Base-by-base conservation (phyloP, 176 grass and related monocot genomes). In the Oryza meyeriana region DNA sequence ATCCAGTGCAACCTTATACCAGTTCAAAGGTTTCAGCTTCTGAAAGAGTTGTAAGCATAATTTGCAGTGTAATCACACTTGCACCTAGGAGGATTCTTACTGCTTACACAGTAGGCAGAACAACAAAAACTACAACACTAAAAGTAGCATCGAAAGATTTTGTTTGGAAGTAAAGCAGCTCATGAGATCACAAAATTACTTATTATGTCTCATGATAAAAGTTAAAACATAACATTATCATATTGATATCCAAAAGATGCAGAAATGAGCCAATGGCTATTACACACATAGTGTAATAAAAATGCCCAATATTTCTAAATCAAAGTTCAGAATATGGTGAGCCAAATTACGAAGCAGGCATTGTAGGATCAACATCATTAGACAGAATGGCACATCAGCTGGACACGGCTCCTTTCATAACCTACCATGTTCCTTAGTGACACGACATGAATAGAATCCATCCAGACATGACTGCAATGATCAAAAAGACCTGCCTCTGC, bases 391-490 rank as follows among this genome's bases (percentile, higher is more conserved):
- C 24, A 71, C 25, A 26, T 45, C 59, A 35, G 16, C 50, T 11
- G 29, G 58, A 61, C 17, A 50, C 13, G 47, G 16, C 42, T 63
- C 52, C 20, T 74, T 82, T 34, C 44, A 26, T 44, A 82, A 72
- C 6, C 26, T 82, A 18, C 38, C 35, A 27, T 82, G 79, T 40
- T 62, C 79, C 27, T 32, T 6, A 44, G 45, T 16, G 35, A 62
- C 52, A 61, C 50, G 67, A 42, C 24, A 72, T 81, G 66, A 25
- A 58, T 58, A 69, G 35, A 45, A 79, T 24, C 62, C 26, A 72
- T 61, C 35, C 68, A 72, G 70, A 40, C 79, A 82, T 82, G 69
- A 83, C 35, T 73, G 39, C 18, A 74, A 73, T 74, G 57, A 64
- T 82, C 36, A 34, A 44, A 26, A 63, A 11, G 80, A 12, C 38